These are phyloP conservation scores for Solanum clarkiae DNA, from an alignment of 257 asterid species.

Conservation along the genomic window DNA sequence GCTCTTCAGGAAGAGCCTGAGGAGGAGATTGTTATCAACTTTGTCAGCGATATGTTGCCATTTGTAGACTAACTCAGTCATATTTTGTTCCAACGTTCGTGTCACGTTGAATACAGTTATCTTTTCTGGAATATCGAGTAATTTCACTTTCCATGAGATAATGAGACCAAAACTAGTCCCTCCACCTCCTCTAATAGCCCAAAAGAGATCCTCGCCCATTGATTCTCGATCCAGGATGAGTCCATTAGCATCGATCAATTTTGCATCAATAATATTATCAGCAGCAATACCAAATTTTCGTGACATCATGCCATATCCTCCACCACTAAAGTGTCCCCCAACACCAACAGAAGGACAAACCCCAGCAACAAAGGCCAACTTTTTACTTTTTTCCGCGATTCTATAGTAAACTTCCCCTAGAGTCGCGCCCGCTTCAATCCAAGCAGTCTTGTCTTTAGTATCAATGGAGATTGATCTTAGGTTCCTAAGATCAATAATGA, in stretches of 20 bases:
- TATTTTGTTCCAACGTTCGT: neutral
- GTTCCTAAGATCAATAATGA: neutral
- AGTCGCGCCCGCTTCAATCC: neutral
- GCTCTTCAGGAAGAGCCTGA: neutral
- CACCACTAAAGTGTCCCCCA: neutral
- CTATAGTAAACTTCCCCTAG: neutral
- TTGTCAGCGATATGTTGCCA: neutral
- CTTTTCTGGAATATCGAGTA: neutral
- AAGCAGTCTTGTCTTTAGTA: neutral
- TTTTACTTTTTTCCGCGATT: neutral
- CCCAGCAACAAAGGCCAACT: neutral
- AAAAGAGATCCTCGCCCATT: neutral
- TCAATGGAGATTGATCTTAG: neutral
- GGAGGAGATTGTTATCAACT: neutral
- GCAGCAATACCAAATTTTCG: neutral
- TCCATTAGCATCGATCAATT: neutral
- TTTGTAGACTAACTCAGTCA: neutral
- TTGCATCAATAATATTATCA: neutral
- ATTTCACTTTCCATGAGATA: neutral
- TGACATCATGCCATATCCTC: neutral
- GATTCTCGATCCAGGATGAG: fast-evolving
- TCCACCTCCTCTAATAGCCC: neutral
- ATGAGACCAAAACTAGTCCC: neutral
- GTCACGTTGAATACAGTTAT: neutral
- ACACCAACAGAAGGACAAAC: neutral